phyloP scores from a whole-genome alignment of 2,329 filamentous ascomycete species.

The Raffaelea deltoideospora region DNA sequence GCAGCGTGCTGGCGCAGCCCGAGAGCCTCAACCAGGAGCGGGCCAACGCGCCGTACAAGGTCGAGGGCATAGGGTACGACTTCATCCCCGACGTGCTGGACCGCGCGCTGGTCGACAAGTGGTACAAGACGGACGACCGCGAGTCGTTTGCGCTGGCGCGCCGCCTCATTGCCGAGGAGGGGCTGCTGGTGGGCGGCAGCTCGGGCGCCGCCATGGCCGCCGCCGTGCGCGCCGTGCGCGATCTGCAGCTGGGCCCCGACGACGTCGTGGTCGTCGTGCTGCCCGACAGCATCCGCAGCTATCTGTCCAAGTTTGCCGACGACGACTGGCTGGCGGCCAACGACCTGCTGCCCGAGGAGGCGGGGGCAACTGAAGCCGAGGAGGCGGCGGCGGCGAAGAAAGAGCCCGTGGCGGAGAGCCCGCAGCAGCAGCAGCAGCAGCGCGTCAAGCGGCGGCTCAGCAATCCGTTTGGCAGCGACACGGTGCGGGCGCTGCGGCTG shows the following conservation, averaged over 20 bases:
- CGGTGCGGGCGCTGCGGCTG: constrained; percentile 67
- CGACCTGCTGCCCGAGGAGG: constrained; percentile 58
- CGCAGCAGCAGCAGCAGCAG: constrained; percentile 15
- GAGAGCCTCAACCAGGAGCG: constrained; percentile 63
- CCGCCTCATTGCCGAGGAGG: constrained; percentile 83
- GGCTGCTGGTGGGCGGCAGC: constrained; percentile 81
- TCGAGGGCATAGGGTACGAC: constrained; percentile 97
- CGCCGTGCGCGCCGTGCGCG: constrained; percentile 60
- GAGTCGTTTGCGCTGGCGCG: constrained; percentile 87
- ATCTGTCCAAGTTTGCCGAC: constrained; percentile 94
- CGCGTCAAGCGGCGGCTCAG: constrained; percentile 22
- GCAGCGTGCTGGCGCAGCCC: constrained; percentile 79
- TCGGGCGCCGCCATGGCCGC: constrained; percentile 86
- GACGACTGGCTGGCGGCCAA: constrained; percentile 98
- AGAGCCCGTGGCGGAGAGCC: constrained; percentile 21
- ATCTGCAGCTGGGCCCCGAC: constrained; percentile 61
- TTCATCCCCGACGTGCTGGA: constrained; percentile 92
- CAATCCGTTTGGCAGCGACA: constrained; percentile 65
- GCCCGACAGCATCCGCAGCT: constrained; percentile 93
- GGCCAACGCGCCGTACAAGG: constrained; percentile 81
- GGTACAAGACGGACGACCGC: constrained; percentile 95
- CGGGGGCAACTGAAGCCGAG: constrained; percentile 23
- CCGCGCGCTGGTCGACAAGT: constrained; percentile 66
- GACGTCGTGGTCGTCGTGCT: constrained; percentile 84
- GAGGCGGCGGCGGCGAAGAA: neutral